phyloP scores from a whole-genome alignment of 805 yeast species.

The Wickerhamiella sorbophila region DNA sequence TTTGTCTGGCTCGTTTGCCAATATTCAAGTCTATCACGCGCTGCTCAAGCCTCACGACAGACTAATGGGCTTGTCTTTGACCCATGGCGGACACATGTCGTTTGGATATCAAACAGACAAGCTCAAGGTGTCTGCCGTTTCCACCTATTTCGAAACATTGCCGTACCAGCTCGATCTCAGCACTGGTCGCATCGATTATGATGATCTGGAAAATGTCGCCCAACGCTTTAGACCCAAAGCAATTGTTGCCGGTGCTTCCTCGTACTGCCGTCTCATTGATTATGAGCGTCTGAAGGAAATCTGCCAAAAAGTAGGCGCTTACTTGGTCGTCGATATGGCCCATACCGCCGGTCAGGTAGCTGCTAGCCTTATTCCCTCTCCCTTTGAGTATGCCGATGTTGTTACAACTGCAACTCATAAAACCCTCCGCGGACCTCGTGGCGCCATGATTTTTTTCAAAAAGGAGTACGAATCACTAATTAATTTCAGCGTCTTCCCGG shows the following conservation, averaged over 20 bases:
- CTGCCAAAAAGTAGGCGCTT: constrained; percentile 93
- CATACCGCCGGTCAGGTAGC: constrained; percentile 93
- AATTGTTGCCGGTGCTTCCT: constrained; percentile 94
- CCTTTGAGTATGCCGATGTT: constrained; percentile 92
- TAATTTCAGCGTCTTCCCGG: constrained; percentile 98
- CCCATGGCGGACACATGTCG: constrained; percentile 97
- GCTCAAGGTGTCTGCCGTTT: constrained; percentile 84
- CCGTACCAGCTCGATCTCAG: constrained; percentile 87
- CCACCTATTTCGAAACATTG: constrained; percentile 95
- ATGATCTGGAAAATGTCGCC: constrained; percentile 82
- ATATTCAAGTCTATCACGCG: constrained; percentile 90
- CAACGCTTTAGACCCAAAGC: constrained; percentile 86
- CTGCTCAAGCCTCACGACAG: constrained; percentile 91
- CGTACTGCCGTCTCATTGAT: constrained; percentile 90
- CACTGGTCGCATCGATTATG: constrained; percentile 93
- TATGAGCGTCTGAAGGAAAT: constrained; percentile 90
- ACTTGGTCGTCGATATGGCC: constrained; percentile 94
- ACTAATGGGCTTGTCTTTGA: constrained; percentile 92
- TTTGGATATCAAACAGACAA: constrained; percentile 96
- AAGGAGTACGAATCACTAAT: constrained; percentile 89
- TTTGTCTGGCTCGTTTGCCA: constrained; percentile 94
- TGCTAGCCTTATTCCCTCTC: constrained; percentile 88
- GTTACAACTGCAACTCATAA: constrained; percentile 98
- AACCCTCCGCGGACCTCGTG: constrained; percentile 97
- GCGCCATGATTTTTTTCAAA: constrained; percentile 97